Conservation (phyloP, 2,329 filamentous ascomycete species). For the Monilinia laxa region DNA sequence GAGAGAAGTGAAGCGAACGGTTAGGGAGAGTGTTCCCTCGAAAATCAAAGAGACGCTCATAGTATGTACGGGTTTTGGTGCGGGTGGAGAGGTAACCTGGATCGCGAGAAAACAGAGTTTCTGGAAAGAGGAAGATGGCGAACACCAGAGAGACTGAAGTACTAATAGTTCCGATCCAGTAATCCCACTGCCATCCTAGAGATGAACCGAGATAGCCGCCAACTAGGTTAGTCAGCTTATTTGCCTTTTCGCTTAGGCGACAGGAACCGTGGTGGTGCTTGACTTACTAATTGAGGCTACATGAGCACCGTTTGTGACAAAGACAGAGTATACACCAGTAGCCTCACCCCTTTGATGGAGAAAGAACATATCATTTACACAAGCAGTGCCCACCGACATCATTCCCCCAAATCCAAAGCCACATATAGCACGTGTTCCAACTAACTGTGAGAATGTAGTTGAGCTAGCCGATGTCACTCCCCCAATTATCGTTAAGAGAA, state of each 20-base stretch:
- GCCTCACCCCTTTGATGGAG: slow-evolving; percentile 38
- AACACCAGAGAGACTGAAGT: slow-evolving; percentile 32
- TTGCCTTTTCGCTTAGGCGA: not conserved
- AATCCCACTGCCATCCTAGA: slow-evolving; percentile 39
- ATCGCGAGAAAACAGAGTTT: slow-evolving; percentile 39
- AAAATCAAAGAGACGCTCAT: slow-evolving; percentile 35
- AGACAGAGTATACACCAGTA: slow-evolving; percentile 38
- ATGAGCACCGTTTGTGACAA: slow-evolving; percentile 39
- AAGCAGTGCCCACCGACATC: slow-evolving; percentile 39
- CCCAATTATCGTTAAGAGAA: slow-evolving; percentile 36
- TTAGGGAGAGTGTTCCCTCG: slow-evolving; percentile 34
- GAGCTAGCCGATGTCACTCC: slow-evolving; percentile 34
- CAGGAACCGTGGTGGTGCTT: not conserved
- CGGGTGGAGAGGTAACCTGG: slow-evolving; percentile 32
- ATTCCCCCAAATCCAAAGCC: slow-evolving; percentile 39
- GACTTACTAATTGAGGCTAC: slow-evolving; percentile 36
- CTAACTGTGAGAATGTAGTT: slow-evolving; percentile 30
- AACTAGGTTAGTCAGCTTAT: slow-evolving; percentile 26
- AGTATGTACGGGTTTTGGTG: slow-evolving; percentile 32
- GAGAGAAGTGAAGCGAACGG: slow-evolving; percentile 32
- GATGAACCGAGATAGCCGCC: slow-evolving; percentile 37
- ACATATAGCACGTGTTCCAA: slow-evolving; percentile 34
- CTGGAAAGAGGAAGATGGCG: slow-evolving; percentile 38
- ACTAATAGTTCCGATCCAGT: slow-evolving; percentile 37
- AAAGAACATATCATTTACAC: slow-evolving; percentile 39